Base-by-base conservation (phyloP, 1,284 basidiomycete genomes). In the Ceratobasidium sp. region DNA sequence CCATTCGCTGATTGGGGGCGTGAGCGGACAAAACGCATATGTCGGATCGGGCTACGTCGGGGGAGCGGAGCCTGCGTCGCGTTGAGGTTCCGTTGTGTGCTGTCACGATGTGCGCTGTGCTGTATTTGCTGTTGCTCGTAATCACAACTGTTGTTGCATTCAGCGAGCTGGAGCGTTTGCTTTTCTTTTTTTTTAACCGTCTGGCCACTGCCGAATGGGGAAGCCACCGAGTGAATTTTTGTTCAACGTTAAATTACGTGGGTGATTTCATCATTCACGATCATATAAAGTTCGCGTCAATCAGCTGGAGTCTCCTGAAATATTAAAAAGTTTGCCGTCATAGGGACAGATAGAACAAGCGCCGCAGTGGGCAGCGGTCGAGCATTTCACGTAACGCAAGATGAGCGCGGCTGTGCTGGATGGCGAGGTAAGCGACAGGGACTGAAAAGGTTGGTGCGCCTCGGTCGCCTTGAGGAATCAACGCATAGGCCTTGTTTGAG, bases 11-110 rank as follows among this genome's bases (percentile, higher is more conserved):
- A 74, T 74, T 74, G 71, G 71, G n/a, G 71, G 71, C 20, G 71
- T 74, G 71, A 74, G 71, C 48, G 71, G 71, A 15, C 71, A 74
- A 38, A 65, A 74, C 44, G 71, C 71, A 61, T 74, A 74, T 74
- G 71, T 74, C 61, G 71, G 71, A 74, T 74, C 71, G 71, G 71
- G 71, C 6, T 74, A 74, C 61, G 71, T 74, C 61, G 71, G 71
- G 61, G 71, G 71, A 42, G 71, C 42, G 44, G 67, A 52, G 12
- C 28, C 48, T 69, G 50, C 40, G 67, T 33, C 61, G 42, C 61
- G 61, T 64, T 74, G 71, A 74, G 44, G 38, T 23, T 48, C 46
- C n/a, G n/a, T n/a, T n/a, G n/a, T n/a, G n/a, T n/a, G n/a, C n/a
- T n/a, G n/a, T n/a, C n/a, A n/a, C n/a, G n/a, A n/a, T n/a, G n/a